Conservation (phyloP, 768 basidiomycete species). For the Auriscalpium orientale region DNA sequence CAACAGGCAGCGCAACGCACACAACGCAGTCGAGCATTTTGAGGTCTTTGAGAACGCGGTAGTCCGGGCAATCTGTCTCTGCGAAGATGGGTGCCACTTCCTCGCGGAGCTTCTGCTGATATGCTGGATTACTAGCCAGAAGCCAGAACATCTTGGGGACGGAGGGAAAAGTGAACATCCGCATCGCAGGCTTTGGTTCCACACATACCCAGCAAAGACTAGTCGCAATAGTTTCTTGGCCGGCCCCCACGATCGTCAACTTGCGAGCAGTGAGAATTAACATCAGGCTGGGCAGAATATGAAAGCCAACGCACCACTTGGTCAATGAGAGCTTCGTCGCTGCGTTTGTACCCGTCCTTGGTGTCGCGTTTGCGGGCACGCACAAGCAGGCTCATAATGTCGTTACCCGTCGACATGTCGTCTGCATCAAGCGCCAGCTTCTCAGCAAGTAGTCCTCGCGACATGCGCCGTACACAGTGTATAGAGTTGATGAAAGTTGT, state of each 20-base stretch:
- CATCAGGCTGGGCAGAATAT: too few relatives aligned
- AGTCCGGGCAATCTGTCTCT: conserved; percentile 9
- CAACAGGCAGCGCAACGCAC: conserved; percentile 4
- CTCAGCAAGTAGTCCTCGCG: conserved; percentile 42
- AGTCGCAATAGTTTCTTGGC: conserved; percentile 17
- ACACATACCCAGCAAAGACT: conserved; percentile 23
- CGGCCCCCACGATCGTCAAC: conserved; percentile 16
- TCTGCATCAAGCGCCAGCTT: conserved; percentile 38
- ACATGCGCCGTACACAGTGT: conserved; percentile 36
- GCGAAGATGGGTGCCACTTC: conserved; percentile 21
- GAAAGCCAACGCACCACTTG: conserved; percentile 10
- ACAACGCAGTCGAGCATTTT: conserved; percentile 14
- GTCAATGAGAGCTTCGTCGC: conserved; percentile 13
- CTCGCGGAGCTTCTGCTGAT: conserved; percentile 27
- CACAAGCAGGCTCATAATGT: conserved; percentile 14
- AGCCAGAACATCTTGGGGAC: conserved; percentile 16
- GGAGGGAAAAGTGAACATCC: neutral
- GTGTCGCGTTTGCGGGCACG: conserved; percentile 8
- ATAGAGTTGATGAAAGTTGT: conserved; percentile 35
- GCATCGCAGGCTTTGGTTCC: too few relatives aligned
- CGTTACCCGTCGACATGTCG: conserved; percentile 4
- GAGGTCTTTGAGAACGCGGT: conserved; percentile 12
- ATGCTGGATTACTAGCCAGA: conserved; percentile 23
- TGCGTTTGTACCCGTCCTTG: conserved; percentile 6
- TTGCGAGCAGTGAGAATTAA: conserved; percentile 8